Base-by-base conservation (phyloP, 345 rosid genomes). In the Syzygium aromaticum region DNA sequence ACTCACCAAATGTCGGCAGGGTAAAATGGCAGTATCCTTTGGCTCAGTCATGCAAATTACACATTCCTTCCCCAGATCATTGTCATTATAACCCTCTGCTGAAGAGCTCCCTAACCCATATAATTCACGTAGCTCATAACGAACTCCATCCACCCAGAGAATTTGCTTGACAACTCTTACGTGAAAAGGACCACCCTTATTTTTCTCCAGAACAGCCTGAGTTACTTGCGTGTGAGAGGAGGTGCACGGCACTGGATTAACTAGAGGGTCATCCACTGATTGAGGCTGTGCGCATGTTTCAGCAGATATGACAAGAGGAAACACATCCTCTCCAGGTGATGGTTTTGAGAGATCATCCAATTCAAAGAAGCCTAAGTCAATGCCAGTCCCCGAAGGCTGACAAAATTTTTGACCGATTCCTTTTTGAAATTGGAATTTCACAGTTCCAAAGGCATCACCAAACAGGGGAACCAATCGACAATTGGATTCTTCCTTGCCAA, bases 1-100 rank as follows among this genome's bases (percentile, higher is more conserved):
- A 73, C 38, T 92, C 84, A 93, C 95, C 94, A 93, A 86, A 89
- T 93, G 93, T 84, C 94, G 87, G 86, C 95, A 92, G 77, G 93
- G 94, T 77, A 93, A 78, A 87, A 89, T 87, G 43, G 91, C 88
- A 2, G 94, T 93, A 84, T 90, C 91, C 87, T 89, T 91, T 11
- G 93, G 95, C 86, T 92, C 92, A 19, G 89, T 89, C 90, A 90
- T 86, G 92, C 94, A 93, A 77, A 93, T 92, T 49, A 90, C 87
- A 84, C 95, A 92, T 89, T 90, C 92, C 85, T 89, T 88, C 54
- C 92, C 93, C 4, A 92, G 77, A 51, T 88, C 92, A 87, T 61
- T 87, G 40, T 88, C 90, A 73, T 90, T 87, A 80, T 85, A 43
- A n/a, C 77, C 91, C 85, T 86, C 84, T 90, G 59, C 88, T 9